phyloP scores from a whole-genome alignment of 768 basidiomycete species.

The Porphyrellus cyaneotinctus region DNA sequence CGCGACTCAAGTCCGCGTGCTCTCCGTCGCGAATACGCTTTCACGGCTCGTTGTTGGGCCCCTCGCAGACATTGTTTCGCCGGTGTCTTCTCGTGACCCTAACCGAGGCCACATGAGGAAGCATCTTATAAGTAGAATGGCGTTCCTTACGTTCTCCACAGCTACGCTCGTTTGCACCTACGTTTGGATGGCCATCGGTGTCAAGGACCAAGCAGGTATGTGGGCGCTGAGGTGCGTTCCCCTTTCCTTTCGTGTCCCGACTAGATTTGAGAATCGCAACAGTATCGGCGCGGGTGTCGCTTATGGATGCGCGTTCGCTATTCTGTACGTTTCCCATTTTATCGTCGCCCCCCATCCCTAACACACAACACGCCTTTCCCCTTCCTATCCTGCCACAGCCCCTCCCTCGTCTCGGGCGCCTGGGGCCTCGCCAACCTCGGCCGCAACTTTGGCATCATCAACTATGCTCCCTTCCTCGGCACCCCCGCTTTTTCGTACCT shows the following conservation, averaged over 20 bases:
- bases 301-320: conserved; percentile 68
- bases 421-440: conserved; percentile 71
- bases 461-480: conserved; percentile 72
- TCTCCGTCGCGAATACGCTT: conserved; percentile 68
- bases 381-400: too few species aligned
- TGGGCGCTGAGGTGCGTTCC: conserved; percentile 64
- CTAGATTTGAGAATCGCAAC: background rate
- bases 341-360: background rate
- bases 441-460: conserved; percentile 72
- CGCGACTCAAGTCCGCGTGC: conserved; percentile 61
- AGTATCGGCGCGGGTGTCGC: conserved; percentile 65
- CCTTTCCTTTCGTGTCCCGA: background rate
- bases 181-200: conserved; percentile 49
- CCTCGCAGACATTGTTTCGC: conserved; percentile 70
- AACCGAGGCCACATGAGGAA: conserved; percentile 37
- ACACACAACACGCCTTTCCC: background rate
- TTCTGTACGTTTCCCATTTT: conserved; percentile 50
- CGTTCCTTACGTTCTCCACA: conserved; percentile 52
- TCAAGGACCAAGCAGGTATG: conserved; percentile 47
- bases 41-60: conserved; percentile 66
- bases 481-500: conserved; percentile 76
- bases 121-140: conserved; percentile 56
- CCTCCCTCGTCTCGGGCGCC: conserved; percentile 63
- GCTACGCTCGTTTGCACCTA: conserved; percentile 49
- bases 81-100: conserved; percentile 42